Percentiles rank a stretch among this genome's conserved stretches.
phyloP scores from a whole-genome alignment of 106 monocot genomes.

The Hemerocallis citrina region DNA sequence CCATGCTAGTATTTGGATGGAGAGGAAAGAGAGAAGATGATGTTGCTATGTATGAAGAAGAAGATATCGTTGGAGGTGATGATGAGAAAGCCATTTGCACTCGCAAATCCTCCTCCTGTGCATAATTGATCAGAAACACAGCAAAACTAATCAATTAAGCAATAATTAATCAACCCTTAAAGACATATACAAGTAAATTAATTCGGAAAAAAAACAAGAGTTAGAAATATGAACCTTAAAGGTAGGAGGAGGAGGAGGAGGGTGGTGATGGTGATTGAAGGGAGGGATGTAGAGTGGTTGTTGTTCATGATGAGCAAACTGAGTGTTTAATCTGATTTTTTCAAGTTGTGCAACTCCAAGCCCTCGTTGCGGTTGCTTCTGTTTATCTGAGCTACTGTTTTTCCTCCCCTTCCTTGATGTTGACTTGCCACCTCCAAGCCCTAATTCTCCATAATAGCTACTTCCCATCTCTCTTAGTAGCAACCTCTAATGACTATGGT shows the following conservation, averaged over 20 bases:
- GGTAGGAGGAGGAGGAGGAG: conserved; percentile 7
- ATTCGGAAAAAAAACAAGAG: neutral
- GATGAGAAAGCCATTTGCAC: neutral
- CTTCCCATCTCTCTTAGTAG: conserved; percentile 18
- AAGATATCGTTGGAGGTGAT: conserved; percentile 14
- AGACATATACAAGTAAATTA: neutral
- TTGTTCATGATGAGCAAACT: conserved; percentile 24
- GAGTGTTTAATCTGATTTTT: conserved; percentile 56
- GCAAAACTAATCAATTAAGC: neutral
- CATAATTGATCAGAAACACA: no score
- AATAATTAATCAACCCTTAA: neutral
- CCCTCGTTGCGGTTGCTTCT: conserved; percentile 57
- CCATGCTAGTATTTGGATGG: conserved; percentile 19
- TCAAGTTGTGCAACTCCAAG: conserved; percentile 77
- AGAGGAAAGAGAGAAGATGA: conserved; percentile 5
- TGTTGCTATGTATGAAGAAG: conserved; percentile 3
- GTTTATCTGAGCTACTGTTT: conserved; percentile 20
- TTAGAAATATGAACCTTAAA: conserved; percentile 11
- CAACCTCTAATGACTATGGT: neutral
- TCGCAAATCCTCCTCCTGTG: conserved; percentile 24
- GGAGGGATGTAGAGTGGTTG: neutral
- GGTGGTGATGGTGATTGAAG: conserved; percentile 5
- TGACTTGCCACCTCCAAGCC: conserved; percentile 8
- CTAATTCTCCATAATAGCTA: conserved; percentile 19
- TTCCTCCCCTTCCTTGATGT: conserved; percentile 42